Percentiles rank a stretch among this genome's conserved stretches.
Evolutionary conservation across 768 basidiomycete species (phyloP).

Genomic region (Coprinopsis cinerea): DNA sequence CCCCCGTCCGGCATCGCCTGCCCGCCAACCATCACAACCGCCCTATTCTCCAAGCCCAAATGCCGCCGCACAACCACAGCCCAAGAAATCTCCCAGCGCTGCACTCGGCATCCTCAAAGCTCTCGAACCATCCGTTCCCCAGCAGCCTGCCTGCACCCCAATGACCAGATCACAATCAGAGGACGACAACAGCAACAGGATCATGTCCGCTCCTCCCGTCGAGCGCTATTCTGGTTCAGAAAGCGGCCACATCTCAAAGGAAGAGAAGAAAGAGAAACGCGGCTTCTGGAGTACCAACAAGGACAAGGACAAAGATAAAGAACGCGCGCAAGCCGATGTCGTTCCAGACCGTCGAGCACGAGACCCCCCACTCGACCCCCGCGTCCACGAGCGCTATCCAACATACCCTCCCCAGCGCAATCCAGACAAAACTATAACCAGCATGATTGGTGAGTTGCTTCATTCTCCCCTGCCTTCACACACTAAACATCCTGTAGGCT

Average conservation of each 20-base stretch:
- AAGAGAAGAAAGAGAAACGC: conserved; percentile 36
- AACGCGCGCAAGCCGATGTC: conserved; percentile 36
- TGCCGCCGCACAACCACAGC: not conserved
- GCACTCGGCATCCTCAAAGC: conserved; percentile 52
- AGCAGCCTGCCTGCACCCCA: not conserved
- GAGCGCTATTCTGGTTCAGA: conserved; percentile 27
- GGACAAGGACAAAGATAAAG: conserved; percentile 32
- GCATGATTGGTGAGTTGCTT: conserved; percentile 57
- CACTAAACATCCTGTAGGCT: conserved; percentile 38
- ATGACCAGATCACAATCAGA: conserved; percentile 21
- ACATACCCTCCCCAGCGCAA: conserved; percentile 28
- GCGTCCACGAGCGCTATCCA: not conserved
- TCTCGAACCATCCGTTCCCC: conserved; percentile 45
- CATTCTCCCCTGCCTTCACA: not conserved
- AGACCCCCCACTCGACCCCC: conserved; percentile 4
- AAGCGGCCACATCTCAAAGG: conserved; percentile 23
- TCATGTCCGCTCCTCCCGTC: conserved; percentile 8
- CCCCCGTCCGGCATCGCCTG: conserved; percentile 12
- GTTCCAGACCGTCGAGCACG: conserved; percentile 26
- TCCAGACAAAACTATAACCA: conserved; percentile 48
- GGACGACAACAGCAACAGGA: no score
- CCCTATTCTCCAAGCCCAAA: conserved; percentile 3
- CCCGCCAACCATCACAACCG: not conserved
- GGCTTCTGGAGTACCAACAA: conserved; percentile 49
- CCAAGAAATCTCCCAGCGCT: conserved; percentile 18